Evolutionary conservation across 345 rosid species (phyloP), one percentile per base, ranked within the genome.

Genomic region (Lepidium didymum): DNA sequence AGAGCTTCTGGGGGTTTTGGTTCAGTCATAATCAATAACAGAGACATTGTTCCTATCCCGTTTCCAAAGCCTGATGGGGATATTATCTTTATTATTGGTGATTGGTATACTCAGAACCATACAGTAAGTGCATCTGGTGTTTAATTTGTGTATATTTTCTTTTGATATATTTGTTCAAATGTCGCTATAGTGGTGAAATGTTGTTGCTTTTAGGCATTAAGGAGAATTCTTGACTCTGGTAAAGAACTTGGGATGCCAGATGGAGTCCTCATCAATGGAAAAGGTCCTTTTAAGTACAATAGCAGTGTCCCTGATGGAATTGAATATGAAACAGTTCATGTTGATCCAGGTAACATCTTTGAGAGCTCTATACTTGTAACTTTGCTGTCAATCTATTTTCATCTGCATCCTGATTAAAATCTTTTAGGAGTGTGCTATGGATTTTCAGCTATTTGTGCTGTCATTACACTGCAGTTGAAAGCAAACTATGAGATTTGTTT

Each of bases 1-100:
- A 80, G 95, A 77, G 91, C 96, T 10, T 89, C 97, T 7, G 99
- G 99, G 33, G 99, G 99, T 44, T 91, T 91, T 64, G 99, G 99
- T 76, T 80, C 96, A 0, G 4, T 94, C 33, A 60, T 91, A n/a
- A 49, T 94, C 70, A 89, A 85, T 62, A 91, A 91, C 35, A 34
- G 95, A 41, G 50, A 61, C 0, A 18, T 79, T 43, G 76, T 94
- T 38, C 47, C 83, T 7, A 72, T 94, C 57, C 99, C 97, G 16
- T 94, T 94, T 67, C 67, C 77, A 8, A 52, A 73, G 60, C 97
- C 99, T 1, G 90, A 91, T 68, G 96, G 85, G 1, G 99, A 94
- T 56, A 73, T 91, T 60, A 58, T 66, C 63, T 37, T 94, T 54
- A 8, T 85, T 78, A 84, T 94, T 68, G 99, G 97, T 64, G 99